Evolutionary conservation across 371 early-diverging fungal genomes (phyloP).

Genomic region (Apophysomyces variabilis): DNA sequence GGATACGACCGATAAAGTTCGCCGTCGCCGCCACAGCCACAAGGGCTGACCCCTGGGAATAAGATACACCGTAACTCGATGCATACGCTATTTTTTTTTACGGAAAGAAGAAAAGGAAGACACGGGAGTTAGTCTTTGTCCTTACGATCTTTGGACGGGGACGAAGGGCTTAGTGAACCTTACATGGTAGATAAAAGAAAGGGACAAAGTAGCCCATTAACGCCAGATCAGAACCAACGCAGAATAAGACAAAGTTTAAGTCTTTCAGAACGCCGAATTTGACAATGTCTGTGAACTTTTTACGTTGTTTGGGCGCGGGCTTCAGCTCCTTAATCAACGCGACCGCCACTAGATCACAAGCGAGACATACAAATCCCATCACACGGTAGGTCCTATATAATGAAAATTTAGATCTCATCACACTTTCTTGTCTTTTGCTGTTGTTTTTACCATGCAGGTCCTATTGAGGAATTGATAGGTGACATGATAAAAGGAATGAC

Average conservation of each 20-base stretch:
- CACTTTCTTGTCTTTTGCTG: neutral
- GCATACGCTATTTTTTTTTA: constrained; percentile 28
- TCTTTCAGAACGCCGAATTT: constrained; percentile 51
- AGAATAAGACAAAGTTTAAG: constrained; percentile 46
- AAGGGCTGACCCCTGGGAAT: constrained; percentile 32
- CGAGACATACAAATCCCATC: constrained; percentile 56
- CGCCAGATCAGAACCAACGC: constrained; percentile 44
- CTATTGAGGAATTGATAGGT: constrained; percentile 57
- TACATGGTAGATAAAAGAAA: constrained; percentile 59
- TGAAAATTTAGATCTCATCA: neutral
- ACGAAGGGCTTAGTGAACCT: neutral
- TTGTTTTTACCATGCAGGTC: constrained; percentile 51
- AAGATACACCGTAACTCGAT: constrained; percentile 31
- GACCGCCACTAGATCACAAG: constrained; percentile 37
- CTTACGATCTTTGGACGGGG: neutral
- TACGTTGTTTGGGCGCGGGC: constrained; percentile 19
- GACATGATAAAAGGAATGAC: constrained; percentile 71
- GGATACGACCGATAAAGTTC: constrained; percentile 65
- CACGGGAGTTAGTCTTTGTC: neutral
- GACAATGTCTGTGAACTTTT: constrained; percentile 42
- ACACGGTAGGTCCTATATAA: constrained; percentile 50
- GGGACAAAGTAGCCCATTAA: constrained; percentile 66
- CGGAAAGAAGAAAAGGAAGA: too few species aligned
- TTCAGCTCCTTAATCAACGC: constrained; percentile 43
- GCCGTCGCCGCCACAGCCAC: constrained; percentile 50